Evolutionary conservation across 2,329 filamentous ascomycete species (phyloP).

Genomic region (Aspergillus sojae): DNA sequence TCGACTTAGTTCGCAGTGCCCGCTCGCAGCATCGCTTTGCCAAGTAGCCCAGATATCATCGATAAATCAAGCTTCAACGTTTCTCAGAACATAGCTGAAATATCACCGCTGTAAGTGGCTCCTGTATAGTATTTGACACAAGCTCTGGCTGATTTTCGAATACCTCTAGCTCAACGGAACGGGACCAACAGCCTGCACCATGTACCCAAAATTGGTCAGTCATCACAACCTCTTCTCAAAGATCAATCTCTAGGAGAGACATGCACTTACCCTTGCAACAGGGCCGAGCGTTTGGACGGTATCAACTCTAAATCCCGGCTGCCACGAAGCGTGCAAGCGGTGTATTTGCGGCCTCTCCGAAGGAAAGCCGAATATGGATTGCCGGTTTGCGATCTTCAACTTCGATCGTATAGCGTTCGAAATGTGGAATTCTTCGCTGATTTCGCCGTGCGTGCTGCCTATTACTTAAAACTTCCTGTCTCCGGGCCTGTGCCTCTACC

Average conservation of each 20-base stretch:
- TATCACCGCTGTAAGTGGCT: background rate
- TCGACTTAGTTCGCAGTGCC: constrained; percentile 6
- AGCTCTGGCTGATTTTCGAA: background rate
- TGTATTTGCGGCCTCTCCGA: constrained; percentile 83
- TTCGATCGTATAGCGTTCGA: constrained; percentile 86
- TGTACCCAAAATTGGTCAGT: constrained; percentile 14
- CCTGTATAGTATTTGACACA: background rate
- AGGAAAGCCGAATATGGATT: constrained; percentile 74
- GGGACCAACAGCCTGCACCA: background rate
- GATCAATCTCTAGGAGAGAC: background rate
- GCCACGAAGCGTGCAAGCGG: constrained; percentile 78
- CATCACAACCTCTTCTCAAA: background rate
- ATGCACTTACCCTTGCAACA: constrained; percentile 20
- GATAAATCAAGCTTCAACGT: background rate
- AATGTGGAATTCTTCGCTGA: constrained; percentile 94
- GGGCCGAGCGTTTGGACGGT: constrained; percentile 40
- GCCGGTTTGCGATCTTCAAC: constrained; percentile 85
- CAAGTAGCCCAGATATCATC: background rate
- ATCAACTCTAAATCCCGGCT: constrained; percentile 55
- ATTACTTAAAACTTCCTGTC: constrained; percentile 86
- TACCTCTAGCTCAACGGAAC: background rate
- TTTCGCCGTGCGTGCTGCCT: constrained; percentile 91
- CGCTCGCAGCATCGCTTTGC: constrained; percentile 11
- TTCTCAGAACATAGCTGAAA: background rate
- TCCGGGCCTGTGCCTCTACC: constrained; percentile 85